phyloP scores from a whole-genome alignment of 2,329 filamentous ascomycete species.

The Trichoderma polysporum region DNA sequence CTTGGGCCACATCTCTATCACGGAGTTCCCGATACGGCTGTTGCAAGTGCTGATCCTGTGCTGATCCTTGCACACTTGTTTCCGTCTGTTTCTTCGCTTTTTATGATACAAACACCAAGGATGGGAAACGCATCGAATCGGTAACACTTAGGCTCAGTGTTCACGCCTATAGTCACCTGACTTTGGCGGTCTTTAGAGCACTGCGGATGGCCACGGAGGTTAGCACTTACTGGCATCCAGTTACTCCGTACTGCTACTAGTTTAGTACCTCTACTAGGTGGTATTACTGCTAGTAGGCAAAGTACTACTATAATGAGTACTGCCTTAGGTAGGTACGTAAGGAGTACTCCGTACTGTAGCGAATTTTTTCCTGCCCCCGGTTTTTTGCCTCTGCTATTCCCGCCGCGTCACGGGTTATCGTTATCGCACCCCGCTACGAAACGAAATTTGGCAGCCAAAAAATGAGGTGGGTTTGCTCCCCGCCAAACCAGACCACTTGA shows the following conservation, averaged over 20 bases:
- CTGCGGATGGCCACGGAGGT: neutral
- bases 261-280: too few species aligned
- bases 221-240: too few species aligned
- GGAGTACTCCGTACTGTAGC: neutral
- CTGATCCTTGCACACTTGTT: neutral
- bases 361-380: neutral
- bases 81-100: neutral
- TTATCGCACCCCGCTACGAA: constrained; percentile 40
- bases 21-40: neutral
- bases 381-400: neutral
- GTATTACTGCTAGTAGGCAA: too few species aligned
- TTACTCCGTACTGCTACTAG: too few species aligned
- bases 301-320: too few species aligned
- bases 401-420: constrained; percentile 37
- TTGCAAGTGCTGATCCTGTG: neutral
- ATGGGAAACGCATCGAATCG: too few species aligned
- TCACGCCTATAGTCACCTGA: neutral
- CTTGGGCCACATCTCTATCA: neutral
- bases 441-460: constrained; percentile 23
- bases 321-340: too few species aligned
- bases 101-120: too few species aligned
- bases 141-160: neutral
- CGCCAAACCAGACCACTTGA: constrained; percentile 22
- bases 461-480: constrained; percentile 22
- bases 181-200: neutral